Conservation (phyloP, 805 yeast species). For the Saturnispora mendoncae region DNA sequence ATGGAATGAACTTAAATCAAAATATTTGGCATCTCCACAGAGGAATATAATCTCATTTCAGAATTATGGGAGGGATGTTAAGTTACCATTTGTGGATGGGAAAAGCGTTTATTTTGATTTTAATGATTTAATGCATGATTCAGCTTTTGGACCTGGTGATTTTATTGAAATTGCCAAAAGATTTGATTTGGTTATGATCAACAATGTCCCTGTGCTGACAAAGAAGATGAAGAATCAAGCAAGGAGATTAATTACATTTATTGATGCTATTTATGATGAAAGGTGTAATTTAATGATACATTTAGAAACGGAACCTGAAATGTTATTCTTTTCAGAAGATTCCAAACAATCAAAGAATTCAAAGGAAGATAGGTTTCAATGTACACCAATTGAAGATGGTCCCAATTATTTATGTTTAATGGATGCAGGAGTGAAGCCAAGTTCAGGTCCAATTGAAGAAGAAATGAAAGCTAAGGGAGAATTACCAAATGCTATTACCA, state of each 20-base stretch:
- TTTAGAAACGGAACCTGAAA: slow-evolving; percentile 40
- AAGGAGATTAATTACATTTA: slow-evolving; percentile 51
- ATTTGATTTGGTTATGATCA: slow-evolving; percentile 48
- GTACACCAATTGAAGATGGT: slow-evolving; percentile 14
- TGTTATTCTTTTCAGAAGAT: slow-evolving; percentile 50
- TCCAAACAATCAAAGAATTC: background rate
- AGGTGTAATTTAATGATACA: slow-evolving; percentile 51
- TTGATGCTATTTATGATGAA: slow-evolving; percentile 64
- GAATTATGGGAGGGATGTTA: slow-evolving; percentile 49
- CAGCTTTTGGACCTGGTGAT: slow-evolving; percentile 53
- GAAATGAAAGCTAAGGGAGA: slow-evolving; percentile 32
- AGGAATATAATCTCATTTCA: slow-evolving; percentile 26
- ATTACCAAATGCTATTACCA: slow-evolving; percentile 1
- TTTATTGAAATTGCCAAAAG: slow-evolving; percentile 58
- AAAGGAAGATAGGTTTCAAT: slow-evolving; percentile 12
- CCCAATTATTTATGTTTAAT: slow-evolving; percentile 9
- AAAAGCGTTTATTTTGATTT: slow-evolving; percentile 40
- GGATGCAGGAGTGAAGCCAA: slow-evolving; percentile 7
- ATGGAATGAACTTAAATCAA: slow-evolving; percentile 31
- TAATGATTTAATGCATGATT: slow-evolving; percentile 44
- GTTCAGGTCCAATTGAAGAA: slow-evolving; percentile 40
- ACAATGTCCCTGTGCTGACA: slow-evolving; percentile 52
- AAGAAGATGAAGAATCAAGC: slow-evolving; percentile 58
- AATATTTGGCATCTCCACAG: slow-evolving; percentile 3
- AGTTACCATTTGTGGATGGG: slow-evolving; percentile 36